Conservation (phyloP, 345 rosid genomes). For the Eucalyptus cladocalyx region DNA sequence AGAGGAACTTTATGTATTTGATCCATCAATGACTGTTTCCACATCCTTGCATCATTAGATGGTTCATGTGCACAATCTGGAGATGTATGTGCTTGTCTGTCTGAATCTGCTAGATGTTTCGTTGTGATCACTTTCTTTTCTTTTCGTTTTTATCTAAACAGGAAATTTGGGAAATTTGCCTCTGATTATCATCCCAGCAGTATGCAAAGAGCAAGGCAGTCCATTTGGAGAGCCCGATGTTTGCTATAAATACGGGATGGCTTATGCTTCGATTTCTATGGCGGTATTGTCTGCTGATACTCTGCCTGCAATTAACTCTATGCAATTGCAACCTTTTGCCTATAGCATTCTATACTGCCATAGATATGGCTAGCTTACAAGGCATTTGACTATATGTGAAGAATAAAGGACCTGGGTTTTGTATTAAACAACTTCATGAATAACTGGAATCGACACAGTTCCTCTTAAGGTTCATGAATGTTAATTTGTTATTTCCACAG, state of each 20-base stretch:
- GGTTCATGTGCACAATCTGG: neutral
- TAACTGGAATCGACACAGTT: neutral
- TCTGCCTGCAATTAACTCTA: neutral
- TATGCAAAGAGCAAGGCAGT: slow-evolving; percentile 31
- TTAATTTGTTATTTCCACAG: neutral
- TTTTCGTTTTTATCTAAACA: neutral
- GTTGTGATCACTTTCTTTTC: neutral
- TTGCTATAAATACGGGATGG: slow-evolving; percentile 19
- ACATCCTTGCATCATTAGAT: neutral
- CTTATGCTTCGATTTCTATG: slow-evolving; percentile 41
- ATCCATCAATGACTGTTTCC: neutral
- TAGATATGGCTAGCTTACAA: neutral
- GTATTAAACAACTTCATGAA: neutral
- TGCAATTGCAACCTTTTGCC: neutral
- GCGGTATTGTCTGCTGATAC: slow-evolving; percentile 14
- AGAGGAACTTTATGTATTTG: neutral
- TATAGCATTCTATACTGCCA: neutral
- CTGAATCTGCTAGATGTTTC: neutral
- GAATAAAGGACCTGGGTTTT: neutral
- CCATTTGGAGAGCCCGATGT: slow-evolving; percentile 33
- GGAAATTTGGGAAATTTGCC: slow-evolving; percentile 45
- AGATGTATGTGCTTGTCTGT: neutral
- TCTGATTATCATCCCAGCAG: slow-evolving; percentile 35
- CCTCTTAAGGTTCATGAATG: neutral
- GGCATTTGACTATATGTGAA: neutral